Evolutionary conservation across 2,329 filamentous ascomycete genomes (phyloP).

Genomic region (Colletotrichum aenigma): DNA sequence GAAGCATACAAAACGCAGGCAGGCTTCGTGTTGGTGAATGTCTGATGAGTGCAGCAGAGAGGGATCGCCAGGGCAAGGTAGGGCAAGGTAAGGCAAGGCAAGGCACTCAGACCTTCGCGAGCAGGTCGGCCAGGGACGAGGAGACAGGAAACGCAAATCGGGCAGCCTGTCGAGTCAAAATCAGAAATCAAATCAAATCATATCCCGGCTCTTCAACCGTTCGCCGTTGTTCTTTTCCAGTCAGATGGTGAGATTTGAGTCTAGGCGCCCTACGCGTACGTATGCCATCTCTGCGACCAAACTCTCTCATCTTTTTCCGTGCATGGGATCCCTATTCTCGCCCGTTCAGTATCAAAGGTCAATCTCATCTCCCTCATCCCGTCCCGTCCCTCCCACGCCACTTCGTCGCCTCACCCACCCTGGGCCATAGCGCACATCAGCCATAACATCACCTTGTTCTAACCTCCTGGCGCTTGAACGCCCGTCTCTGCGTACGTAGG

Average conservation of each 20-base stretch:
- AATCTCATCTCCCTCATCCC: neutral
- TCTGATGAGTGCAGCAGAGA: neutral
- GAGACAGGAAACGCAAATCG: neutral
- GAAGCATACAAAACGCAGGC: neutral
- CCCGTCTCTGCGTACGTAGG: neutral
- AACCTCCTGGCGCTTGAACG: neutral
- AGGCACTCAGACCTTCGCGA: neutral
- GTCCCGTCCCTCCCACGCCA: neutral
- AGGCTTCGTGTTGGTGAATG: neutral
- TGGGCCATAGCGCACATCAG: neutral
- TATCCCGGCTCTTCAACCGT: neutral
- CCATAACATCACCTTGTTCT: neutral
- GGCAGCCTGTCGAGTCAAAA: neutral
- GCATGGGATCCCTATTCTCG: neutral
- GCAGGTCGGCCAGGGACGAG: neutral
- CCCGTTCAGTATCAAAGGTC: neutral
- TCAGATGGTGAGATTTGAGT: neutral
- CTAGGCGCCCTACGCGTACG: neutral
- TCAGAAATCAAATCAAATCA: neutral
- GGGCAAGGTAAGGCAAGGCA: neutral
- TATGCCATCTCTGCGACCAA: neutral
- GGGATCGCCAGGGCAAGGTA: slow-evolving; percentile 1
- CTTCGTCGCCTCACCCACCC: neutral
- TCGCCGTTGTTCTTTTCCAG: neutral
- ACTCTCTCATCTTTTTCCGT: neutral